phyloP scores from a whole-genome alignment of 2,329 filamentous ascomycete genomes.

The Conoideocrella luteorostrata region DNA sequence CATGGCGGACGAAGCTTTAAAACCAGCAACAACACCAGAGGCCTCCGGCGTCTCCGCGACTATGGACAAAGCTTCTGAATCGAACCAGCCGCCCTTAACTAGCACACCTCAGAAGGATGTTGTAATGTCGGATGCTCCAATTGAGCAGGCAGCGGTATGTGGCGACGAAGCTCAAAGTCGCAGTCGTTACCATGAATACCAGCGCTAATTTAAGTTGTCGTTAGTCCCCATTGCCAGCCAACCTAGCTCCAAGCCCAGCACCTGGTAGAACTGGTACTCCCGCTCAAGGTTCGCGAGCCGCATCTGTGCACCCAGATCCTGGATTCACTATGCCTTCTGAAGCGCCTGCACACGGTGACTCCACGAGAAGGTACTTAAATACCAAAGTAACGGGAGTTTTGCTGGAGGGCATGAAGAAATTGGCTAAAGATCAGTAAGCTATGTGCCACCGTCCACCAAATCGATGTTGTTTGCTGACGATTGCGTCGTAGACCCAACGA shows the following conservation, averaged over 20 bases:
- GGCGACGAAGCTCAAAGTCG: background rate
- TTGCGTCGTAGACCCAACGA: slow-evolving; percentile 50
- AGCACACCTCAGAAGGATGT: slow-evolving; percentile 30
- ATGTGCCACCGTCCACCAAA: slow-evolving; percentile 18
- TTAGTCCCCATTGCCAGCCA: slow-evolving; percentile 30
- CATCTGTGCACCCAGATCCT: slow-evolving; percentile 50
- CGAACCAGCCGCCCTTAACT: slow-evolving; percentile 10
- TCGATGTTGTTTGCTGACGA: background rate
- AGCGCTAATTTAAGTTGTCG: slow-evolving; percentile 5
- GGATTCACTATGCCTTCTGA: slow-evolving; percentile 51
- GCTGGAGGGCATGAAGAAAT: slow-evolving; percentile 67
- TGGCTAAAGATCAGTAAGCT: slow-evolving; percentile 67
- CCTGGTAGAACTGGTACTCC: slow-evolving; percentile 44
- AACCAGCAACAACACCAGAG: slow-evolving; percentile 15
- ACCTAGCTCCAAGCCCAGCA: slow-evolving; percentile 34
- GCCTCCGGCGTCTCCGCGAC: slow-evolving; percentile 14
- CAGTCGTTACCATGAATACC: background rate
- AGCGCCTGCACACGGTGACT: slow-evolving; percentile 59
- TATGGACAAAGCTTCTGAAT: slow-evolving; percentile 16
- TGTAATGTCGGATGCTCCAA: slow-evolving; percentile 36
- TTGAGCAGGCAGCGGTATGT: slow-evolving; percentile 35
- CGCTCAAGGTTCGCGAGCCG: slow-evolving; percentile 45
- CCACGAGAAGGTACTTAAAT: slow-evolving; percentile 65
- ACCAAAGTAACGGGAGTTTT: slow-evolving; percentile 61
- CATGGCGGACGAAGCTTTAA: slow-evolving; percentile 25